phyloP scores from a whole-genome alignment of 108 stramenopile species.

The Conticribra guillardii region DNA sequence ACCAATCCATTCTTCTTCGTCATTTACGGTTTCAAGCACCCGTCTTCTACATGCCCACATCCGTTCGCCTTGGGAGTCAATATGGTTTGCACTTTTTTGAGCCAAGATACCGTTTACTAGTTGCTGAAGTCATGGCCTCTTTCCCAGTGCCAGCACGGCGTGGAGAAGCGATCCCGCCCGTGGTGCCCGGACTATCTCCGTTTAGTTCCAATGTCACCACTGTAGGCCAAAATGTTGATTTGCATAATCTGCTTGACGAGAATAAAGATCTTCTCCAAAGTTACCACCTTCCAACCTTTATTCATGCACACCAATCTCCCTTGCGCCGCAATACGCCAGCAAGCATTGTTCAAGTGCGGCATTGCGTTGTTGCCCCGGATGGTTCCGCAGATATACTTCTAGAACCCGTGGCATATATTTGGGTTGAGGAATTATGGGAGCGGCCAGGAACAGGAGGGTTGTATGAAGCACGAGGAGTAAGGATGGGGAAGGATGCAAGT shows the following conservation, averaged over 20 bases:
- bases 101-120: slow-evolving; percentile 74
- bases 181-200: slow-evolving; percentile 34
- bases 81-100: slow-evolving; percentile 80
- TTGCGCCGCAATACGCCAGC: slow-evolving; percentile 49
- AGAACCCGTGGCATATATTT: slow-evolving; percentile 56
- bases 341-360: slow-evolving; percentile 59
- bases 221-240: slow-evolving; percentile 20
- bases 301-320: slow-evolving; percentile 51
- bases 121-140: slow-evolving; percentile 58
- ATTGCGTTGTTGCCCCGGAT: slow-evolving; percentile 47
- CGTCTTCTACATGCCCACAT: slow-evolving; percentile 71
- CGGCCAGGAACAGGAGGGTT: slow-evolving; percentile 54
- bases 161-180: slow-evolving; percentile 49
- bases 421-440: slow-evolving; percentile 62
- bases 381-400: slow-evolving; percentile 72
- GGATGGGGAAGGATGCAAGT: slow-evolving; percentile 53
- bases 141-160: slow-evolving; percentile 48
- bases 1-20: slow-evolving; percentile 48
- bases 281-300: slow-evolving; percentile 46
- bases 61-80: slow-evolving; percentile 44
- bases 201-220: not conserved
- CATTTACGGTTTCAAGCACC: slow-evolving; percentile 61
- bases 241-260: slow-evolving; percentile 27
- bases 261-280: slow-evolving; percentile 26
- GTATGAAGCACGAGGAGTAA: slow-evolving; percentile 57